Evolutionary conservation across 2,329 filamentous ascomycete genomes (phyloP).

Genomic region (Colletotrichum sp.): DNA sequence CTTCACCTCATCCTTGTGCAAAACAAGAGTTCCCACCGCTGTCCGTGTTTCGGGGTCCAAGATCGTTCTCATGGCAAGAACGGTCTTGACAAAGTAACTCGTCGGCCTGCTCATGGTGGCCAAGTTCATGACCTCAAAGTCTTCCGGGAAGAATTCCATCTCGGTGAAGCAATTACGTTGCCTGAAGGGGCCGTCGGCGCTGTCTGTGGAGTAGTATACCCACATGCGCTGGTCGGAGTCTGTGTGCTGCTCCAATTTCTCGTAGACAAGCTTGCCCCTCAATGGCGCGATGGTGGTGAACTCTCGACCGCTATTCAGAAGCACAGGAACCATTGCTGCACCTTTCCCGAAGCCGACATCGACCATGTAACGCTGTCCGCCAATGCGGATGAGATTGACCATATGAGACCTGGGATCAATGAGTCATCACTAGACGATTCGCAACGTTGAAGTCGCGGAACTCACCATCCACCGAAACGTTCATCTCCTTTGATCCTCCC

Average conservation of each 20-base stretch:
- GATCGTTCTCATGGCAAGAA: conserved; percentile 38
- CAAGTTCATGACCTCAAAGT: conserved; percentile 54
- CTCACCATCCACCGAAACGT: conserved; percentile 28
- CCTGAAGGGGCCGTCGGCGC: conserved; percentile 38
- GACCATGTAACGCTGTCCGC: conserved; percentile 49
- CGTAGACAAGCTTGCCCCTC: conserved; percentile 48
- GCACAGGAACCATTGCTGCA: conserved; percentile 35
- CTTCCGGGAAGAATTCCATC: conserved; percentile 49
- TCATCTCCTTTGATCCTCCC: conserved; percentile 30
- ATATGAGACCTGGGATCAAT: conserved; percentile 57
- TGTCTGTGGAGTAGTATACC: conserved; percentile 40
- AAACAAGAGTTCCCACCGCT: conserved; percentile 43
- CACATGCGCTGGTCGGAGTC: conserved; percentile 40
- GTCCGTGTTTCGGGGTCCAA: conserved; percentile 22
- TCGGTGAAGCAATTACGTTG: conserved; percentile 58
- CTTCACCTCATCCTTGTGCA: conserved; percentile 52
- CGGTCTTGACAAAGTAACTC: conserved; percentile 42
- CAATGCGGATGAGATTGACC: conserved; percentile 63
- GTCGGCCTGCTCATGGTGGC: conserved; percentile 35
- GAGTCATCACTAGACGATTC: background rate
- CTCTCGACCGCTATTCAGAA: conserved; percentile 28
- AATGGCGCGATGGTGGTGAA: conserved; percentile 46
- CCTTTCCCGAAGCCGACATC: conserved; percentile 68
- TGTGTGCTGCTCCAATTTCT: conserved; percentile 32
- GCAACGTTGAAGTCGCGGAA: background rate